A percentile compares a stretch with the other conserved stretches of the same genome.
Conservation (phyloP, 106 monocot species). For the Allium cepa region DNA sequence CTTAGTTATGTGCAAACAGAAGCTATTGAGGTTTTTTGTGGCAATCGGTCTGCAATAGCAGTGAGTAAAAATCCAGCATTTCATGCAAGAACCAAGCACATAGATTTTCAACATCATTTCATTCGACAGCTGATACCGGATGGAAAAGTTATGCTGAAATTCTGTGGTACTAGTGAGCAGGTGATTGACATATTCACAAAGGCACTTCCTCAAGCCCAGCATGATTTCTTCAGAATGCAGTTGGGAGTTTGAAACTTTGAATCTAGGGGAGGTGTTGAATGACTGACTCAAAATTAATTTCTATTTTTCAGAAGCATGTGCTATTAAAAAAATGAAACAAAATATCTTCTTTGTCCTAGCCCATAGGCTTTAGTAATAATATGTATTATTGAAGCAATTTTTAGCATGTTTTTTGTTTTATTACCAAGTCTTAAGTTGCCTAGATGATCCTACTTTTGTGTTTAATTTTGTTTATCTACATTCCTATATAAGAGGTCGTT, state of each 20-base stretch:
- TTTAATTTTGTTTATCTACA: too few species aligned
- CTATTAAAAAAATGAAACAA: too few species aligned
- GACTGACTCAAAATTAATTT: background rate
- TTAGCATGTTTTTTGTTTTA: too few species aligned
- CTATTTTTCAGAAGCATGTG: too few species aligned
- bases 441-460: too few species aligned
- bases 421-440: too few species aligned
- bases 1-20: too few species aligned
- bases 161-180: constrained; percentile 2
- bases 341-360: too few species aligned
- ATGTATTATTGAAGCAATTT: too few species aligned
- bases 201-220: constrained; percentile 3
- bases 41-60: background rate
- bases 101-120: background rate
- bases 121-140: background rate
- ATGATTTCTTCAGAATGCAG: background rate
- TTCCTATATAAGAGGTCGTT: too few species aligned
- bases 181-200: constrained; percentile 3
- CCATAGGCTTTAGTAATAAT: too few species aligned
- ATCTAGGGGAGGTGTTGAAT: background rate
- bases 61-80: background rate
- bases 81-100: too few species aligned
- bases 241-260: background rate
- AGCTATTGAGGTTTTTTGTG: background rate
- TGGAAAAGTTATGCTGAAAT: background rate